These are phyloP conservation scores for Trichomonas tenax DNA, from an alignment of 208 protist species.

Conservation along the genomic window DNA sequence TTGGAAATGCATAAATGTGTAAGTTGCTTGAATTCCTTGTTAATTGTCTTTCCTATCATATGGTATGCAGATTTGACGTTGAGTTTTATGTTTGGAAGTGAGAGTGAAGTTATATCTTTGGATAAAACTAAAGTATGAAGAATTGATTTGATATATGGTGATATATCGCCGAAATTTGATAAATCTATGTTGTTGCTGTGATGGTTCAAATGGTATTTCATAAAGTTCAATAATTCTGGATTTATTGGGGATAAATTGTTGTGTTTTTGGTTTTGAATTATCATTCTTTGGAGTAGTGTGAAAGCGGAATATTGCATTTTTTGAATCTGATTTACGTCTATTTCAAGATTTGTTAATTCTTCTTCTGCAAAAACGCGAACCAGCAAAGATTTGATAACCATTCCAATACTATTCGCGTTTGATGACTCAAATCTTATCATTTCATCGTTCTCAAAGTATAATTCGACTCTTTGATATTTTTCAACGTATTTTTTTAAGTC, in stretches of 20 bases:
- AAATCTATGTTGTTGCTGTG: neutral
- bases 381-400: neutral
- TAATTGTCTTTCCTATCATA: neutral
- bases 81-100: neutral
- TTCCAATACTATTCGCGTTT: neutral
- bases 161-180: neutral
- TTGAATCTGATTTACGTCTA: neutral
- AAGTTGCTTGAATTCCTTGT: neutral
- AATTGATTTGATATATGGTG: neutral
- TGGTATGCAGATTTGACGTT: neutral
- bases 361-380: neutral
- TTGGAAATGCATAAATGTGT: neutral
- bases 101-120: neutral
- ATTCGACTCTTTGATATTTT: neutral
- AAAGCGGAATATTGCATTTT: neutral
- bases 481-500: neutral
- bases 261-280: neutral
- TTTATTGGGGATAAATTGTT: neutral
- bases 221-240: neutral
- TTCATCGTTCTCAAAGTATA: neutral
- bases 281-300: neutral
- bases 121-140: neutral
- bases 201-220: neutral
- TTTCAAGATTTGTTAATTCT: neutral
- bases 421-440: neutral